Conservation (phyloP, 176 grass and related monocot species). For the Chrysopogon serrulatus region DNA sequence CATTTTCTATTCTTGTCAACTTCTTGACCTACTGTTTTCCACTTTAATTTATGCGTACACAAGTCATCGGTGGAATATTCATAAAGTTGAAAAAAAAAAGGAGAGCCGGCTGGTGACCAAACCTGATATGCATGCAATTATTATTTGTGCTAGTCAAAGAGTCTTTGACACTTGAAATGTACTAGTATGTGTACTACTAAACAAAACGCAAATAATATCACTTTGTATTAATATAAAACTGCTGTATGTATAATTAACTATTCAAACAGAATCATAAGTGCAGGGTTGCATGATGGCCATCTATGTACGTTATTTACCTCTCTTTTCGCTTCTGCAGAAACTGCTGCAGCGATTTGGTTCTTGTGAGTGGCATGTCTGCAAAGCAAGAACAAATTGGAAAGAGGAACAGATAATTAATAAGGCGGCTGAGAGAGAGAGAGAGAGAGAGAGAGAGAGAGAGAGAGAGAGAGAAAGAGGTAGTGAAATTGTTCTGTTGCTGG, state of each 20-base stretch:
- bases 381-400: conserved; percentile 1
- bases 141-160: background rate
- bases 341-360: conserved; percentile 70
- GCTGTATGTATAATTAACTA: background rate
- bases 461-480: too few species aligned
- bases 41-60: background rate
- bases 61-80: background rate
- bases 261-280: background rate
- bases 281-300: background rate
- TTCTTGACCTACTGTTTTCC: background rate
- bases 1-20: background rate
- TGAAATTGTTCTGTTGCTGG: background rate
- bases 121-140: background rate
- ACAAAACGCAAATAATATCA: background rate
- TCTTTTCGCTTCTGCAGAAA: conserved; percentile 64
- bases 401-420: background rate
- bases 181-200: too few species aligned
- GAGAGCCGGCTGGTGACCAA: background rate
- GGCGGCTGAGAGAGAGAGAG: too few species aligned
- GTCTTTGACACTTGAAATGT: too few species aligned
- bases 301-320: conserved; percentile 36
- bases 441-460: background rate
- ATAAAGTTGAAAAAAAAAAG: background rate
- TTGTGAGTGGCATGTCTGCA: conserved; percentile 54
- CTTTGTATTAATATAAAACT: background rate